Percentiles rank a stretch among this genome's conserved stretches.
phyloP scores from a whole-genome alignment of 768 basidiomycete genomes.

The Boletus sp. region DNA sequence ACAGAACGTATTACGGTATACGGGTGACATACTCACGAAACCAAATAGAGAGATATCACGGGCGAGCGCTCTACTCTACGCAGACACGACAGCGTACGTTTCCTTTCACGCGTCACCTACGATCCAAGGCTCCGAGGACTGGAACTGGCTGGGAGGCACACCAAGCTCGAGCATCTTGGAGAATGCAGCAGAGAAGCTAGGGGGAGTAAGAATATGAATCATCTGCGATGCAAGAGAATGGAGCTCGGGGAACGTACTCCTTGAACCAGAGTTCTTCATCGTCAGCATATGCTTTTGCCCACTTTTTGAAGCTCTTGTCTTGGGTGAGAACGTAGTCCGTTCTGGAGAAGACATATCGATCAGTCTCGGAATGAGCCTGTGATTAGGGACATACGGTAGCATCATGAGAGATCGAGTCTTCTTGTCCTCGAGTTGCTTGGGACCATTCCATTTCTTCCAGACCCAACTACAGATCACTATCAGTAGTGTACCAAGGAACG shows the following conservation, averaged over 20 bases:
- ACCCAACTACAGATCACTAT: constrained; percentile 51
- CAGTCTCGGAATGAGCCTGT: neutral
- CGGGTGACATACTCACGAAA: neutral
- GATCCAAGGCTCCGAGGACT: constrained; percentile 67
- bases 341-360: constrained; percentile 30
- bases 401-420: constrained; percentile 89
- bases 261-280: constrained; percentile 87
- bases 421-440: constrained; percentile 93
- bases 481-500: neutral
- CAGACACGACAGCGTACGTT: neutral
- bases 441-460: constrained; percentile 95
- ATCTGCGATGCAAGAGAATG: neutral
- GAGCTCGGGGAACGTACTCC: constrained; percentile 56
- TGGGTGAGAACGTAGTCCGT: constrained; percentile 86
- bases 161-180: constrained; percentile 88
- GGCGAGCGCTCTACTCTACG: neutral
- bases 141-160: constrained; percentile 80
- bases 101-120: constrained; percentile 43
- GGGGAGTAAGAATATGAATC: neutral
- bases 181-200: constrained; percentile 80
- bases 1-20: neutral
- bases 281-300: constrained; percentile 81
- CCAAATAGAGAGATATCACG: neutral
- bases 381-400: constrained; percentile 66
- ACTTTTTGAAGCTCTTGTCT: constrained; percentile 93